phyloP scores from a whole-genome alignment of 192 early-diverging fungal species.

The Podila verticillata region DNA sequence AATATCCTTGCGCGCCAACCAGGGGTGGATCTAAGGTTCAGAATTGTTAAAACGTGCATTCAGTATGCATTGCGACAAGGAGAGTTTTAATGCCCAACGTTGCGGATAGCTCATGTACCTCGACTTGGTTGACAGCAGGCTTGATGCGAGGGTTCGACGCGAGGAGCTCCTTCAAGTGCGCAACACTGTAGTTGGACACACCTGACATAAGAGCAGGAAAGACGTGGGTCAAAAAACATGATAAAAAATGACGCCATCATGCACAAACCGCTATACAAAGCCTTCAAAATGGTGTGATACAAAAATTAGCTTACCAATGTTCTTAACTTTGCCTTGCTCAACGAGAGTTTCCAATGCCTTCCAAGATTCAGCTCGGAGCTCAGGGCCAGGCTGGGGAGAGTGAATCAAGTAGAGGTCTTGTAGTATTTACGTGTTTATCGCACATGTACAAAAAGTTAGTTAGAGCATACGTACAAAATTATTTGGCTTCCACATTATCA shows the following conservation, averaged over 20 bases:
- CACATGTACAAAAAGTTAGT: background rate
- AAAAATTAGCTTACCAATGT: conserved; percentile 49
- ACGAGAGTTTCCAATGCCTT: conserved; percentile 60
- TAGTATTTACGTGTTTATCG: too few relatives aligned
- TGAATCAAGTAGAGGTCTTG: conserved; percentile 68
- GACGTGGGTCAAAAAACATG: background rate
- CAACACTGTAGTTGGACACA: conserved; percentile 65
- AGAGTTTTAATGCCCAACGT: too few relatives aligned
- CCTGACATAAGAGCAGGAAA: conserved; percentile 16
- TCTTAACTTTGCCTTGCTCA: conserved; percentile 58
- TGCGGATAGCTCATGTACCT: too few relatives aligned
- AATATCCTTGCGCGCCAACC: conserved; percentile 55
- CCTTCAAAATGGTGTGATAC: background rate
- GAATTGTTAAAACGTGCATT: too few relatives aligned
- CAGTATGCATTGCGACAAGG: too few relatives aligned
- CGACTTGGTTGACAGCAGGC: conserved; percentile 66
- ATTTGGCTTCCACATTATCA: too few relatives aligned
- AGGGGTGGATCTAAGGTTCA: conserved; percentile 61
- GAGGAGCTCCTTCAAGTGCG: conserved; percentile 61
- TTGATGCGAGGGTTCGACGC: conserved; percentile 48
- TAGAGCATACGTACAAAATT: background rate
- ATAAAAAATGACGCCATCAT: background rate
- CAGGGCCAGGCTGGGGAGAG: conserved; percentile 60
- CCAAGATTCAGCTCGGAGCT: conserved; percentile 60
- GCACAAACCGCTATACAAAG: conserved; percentile 2